A percentile compares a stretch with the other conserved stretches of the same genome.
These are phyloP conservation scores for Cyberlindnera mycetangii DNA, from an alignment of 805 yeast species.

Conservation along the genomic window DNA sequence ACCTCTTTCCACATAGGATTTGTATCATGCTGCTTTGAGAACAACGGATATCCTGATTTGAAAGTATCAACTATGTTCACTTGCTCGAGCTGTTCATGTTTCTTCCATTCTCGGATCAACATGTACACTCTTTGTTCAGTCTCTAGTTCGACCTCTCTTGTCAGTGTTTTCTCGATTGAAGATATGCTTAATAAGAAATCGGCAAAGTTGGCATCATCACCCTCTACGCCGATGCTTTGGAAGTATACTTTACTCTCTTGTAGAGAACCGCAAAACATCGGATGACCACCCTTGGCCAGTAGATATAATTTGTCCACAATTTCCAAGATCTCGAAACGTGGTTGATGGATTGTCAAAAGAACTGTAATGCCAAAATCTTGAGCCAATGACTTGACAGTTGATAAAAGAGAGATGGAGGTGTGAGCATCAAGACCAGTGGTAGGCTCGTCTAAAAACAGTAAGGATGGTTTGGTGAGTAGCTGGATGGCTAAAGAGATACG, in stretches of 20 bases:
- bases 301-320: constrained; percentile 67
- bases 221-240: constrained; percentile 37
- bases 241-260: constrained; percentile 52
- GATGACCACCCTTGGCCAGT: constrained; percentile 60
- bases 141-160: constrained; percentile 31
- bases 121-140: constrained; percentile 30
- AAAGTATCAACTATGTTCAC: constrained; percentile 10
- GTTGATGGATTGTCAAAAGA: constrained; percentile 79
- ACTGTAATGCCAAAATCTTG: constrained; percentile 67
- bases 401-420: constrained; percentile 63
- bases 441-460: constrained; percentile 81
- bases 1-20: constrained; percentile 41
- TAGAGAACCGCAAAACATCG: constrained; percentile 44
- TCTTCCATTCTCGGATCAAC: constrained; percentile 16
- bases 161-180: constrained; percentile 46
- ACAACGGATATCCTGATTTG: constrained; percentile 14
- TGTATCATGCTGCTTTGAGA: constrained; percentile 2
- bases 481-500: constrained; percentile 77
- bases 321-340: constrained; percentile 70
- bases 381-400: constrained; percentile 52
- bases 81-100: constrained; percentile 4
- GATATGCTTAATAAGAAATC: constrained; percentile 57
- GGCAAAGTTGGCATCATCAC: constrained; percentile 49
- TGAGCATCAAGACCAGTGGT: constrained; percentile 85
- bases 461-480: constrained; percentile 69